Evolutionary conservation across 495 filamentous ascomycete genomes (phyloP), one percentile per base, ranked within the genome.

Genomic region (Tetracladium marchalianum): DNA sequence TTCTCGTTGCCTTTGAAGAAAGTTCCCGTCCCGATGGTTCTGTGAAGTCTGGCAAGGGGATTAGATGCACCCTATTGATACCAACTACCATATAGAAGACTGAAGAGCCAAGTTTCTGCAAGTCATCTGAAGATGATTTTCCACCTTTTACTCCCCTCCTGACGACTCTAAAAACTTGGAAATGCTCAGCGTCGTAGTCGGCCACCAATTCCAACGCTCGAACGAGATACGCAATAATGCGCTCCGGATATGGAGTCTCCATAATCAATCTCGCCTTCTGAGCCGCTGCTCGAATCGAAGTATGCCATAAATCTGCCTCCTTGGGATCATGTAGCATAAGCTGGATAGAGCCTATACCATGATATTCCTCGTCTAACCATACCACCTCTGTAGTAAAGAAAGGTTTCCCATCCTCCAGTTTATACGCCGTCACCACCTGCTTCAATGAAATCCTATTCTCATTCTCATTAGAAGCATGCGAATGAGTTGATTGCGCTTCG

Each of bases 21-120:
- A 73, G 44, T 70, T 58, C 33, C 71, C 69, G 34, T 57, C 66
- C 39, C 80, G 56, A 11, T 69, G 79, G 39, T 73, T 78, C 63
- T 22, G 61, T 54, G 36, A 54, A 60, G 59, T 81, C 85, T 12
- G 81, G 76, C 48, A 90, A 64, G 35, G 87, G 84, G 13, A 93
- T 75, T 15, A 96, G 57, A 62, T 95, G 82, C 41, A 95, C 69
- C 46, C 87, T 83, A 65, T 92, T 82, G 13, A 84, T 71, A 13
- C 88, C 90, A 55, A 98, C 77, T 0, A 80, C 86, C 41, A 98
- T 76, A 60, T 94, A 95, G 58, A 82, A 94, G 31, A 84, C 75
- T 8, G 74, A 79, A 3, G 83, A 78, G 4, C 75, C 77, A 43
- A 85, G 59, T 47, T 87, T 89, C 15, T 85, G 77, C 13, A 92